Conservation (phyloP, 352 stramenopile genomes). For the Pythium folliculosum region DNA sequence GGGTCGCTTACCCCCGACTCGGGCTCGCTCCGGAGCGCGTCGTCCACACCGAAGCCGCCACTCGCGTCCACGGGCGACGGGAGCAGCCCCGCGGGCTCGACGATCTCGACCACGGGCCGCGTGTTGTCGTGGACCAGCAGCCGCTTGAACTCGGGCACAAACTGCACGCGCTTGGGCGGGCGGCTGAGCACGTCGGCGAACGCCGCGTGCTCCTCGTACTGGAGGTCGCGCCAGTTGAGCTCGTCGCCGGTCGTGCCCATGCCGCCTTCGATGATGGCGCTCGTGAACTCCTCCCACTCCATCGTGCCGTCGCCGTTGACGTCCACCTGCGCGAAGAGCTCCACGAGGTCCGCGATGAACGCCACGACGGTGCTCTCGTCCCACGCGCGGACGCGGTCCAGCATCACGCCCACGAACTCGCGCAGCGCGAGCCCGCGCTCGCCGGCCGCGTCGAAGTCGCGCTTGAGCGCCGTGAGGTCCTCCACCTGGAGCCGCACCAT, state of each 20-base stretch:
- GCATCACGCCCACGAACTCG: slow-evolving; percentile 74
- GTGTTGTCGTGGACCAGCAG: slow-evolving; percentile 65
- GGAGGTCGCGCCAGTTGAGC: slow-evolving; percentile 56
- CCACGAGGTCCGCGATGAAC: slow-evolving; percentile 76
- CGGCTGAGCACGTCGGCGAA: slow-evolving; percentile 62
- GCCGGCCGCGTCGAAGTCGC: slow-evolving; percentile 61
- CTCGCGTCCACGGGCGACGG: slow-evolving; percentile 34
- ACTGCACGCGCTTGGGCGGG: slow-evolving; percentile 59
- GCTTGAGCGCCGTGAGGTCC: slow-evolving; percentile 62
- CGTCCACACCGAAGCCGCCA: background rate
- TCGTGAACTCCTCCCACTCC: slow-evolving; percentile 87
- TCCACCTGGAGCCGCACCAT: slow-evolving; percentile 77
- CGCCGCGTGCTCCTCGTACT: slow-evolving; percentile 67
- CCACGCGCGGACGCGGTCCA: slow-evolving; percentile 64
- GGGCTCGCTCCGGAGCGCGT: background rate
- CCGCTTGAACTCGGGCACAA: slow-evolving; percentile 55
- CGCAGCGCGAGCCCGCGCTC: slow-evolving; percentile 49
- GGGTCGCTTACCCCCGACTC: background rate
- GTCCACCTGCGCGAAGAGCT: slow-evolving; percentile 77
- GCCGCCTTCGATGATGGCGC: slow-evolving; percentile 76
- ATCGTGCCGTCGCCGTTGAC: slow-evolving; percentile 79
- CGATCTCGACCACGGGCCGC: slow-evolving; percentile 68
- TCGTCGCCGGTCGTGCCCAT: slow-evolving; percentile 54
- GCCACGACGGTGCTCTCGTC: slow-evolving; percentile 49
- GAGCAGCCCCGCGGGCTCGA: slow-evolving; percentile 52